Conservation (phyloP, 176 grass and related monocot species). For the Puya raimondii region DNA sequence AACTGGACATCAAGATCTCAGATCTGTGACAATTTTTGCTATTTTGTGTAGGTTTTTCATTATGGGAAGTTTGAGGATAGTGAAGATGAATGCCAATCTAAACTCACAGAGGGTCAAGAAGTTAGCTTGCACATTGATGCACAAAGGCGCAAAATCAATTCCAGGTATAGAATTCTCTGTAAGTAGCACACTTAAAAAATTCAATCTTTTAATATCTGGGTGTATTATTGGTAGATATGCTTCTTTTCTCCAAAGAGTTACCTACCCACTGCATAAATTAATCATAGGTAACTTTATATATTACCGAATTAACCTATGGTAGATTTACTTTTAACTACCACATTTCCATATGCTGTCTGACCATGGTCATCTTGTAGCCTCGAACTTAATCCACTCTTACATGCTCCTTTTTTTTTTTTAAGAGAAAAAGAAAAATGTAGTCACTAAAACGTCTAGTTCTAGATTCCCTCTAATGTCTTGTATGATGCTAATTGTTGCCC, state of each 20-base stretch:
- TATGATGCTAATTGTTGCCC: too few relatives aligned
- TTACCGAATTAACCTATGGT: too few relatives aligned
- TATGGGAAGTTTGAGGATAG: conserved; percentile 64
- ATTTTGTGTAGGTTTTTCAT: conserved; percentile 54
- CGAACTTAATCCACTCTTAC: too few relatives aligned
- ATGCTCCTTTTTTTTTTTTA: too few relatives aligned
- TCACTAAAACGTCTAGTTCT: too few relatives aligned
- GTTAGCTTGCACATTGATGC: conserved; percentile 49
- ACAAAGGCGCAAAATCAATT: conserved; percentile 54
- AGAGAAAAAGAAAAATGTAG: too few relatives aligned
- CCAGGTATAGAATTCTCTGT: conserved; percentile 34
- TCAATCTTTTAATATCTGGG: neutral
- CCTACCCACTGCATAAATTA: neutral
- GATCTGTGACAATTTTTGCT: neutral
- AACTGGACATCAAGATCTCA: neutral
- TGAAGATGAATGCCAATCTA: conserved; percentile 13
- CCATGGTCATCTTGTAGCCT: too few relatives aligned
- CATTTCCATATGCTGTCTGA: too few relatives aligned
- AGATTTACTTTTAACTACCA: too few relatives aligned
- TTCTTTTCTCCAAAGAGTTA: neutral
- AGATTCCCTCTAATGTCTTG: too few relatives aligned
- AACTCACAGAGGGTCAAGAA: conserved; percentile 30
- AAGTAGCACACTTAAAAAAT: neutral
- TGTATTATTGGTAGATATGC: neutral
- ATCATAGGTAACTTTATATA: neutral